phyloP scores from a whole-genome alignment of 1,284 basidiomycete genomes.

The Tylopilus orsonianus region DNA sequence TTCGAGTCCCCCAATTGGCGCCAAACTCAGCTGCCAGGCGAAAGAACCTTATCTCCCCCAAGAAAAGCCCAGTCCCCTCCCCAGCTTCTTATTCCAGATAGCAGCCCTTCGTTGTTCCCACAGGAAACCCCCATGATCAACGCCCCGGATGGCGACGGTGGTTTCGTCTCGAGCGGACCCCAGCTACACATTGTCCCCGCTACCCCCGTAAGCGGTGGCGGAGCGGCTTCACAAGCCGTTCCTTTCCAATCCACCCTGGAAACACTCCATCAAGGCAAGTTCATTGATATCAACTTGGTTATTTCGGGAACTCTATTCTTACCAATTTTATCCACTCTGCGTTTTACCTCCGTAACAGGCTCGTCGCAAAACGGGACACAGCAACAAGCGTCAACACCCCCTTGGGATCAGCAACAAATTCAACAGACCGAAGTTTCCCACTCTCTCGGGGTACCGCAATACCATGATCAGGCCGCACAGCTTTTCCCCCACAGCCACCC shows the following conservation, averaged over 20 bases:
- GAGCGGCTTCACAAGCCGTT: slow-evolving; percentile 42
- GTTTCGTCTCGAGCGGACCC: slow-evolving; percentile 49
- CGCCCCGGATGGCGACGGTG: slow-evolving; percentile 62
- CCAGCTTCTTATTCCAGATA: slow-evolving; percentile 63
- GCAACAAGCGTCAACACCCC: slow-evolving; percentile 35
- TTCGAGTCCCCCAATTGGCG: slow-evolving; percentile 65
- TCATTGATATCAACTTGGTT: slow-evolving; percentile 26
- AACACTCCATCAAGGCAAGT: slow-evolving; percentile 53
- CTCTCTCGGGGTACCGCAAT: slow-evolving; percentile 33
- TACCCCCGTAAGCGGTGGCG: slow-evolving; percentile 71
- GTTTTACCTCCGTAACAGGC: slow-evolving; percentile 30
- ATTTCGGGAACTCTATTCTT: slow-evolving; percentile 36
- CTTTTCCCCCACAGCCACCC: slow-evolving; percentile 35
- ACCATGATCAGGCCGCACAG: slow-evolving; percentile 33
- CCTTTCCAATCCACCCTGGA: slow-evolving; percentile 50
- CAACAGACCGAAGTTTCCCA: slow-evolving; percentile 33
- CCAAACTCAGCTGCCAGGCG: slow-evolving; percentile 46
- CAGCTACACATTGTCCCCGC: slow-evolving; percentile 76
- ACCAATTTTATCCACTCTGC: slow-evolving; percentile 25
- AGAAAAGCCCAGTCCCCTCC: slow-evolving; percentile 68
- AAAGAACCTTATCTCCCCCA: slow-evolving; percentile 42
- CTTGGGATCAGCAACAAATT: slow-evolving; percentile 38
- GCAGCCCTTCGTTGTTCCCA: slow-evolving; percentile 30
- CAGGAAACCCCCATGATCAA: slow-evolving; percentile 57
- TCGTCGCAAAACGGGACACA: slow-evolving; percentile 33